Base-by-base conservation (phyloP, 805 yeast species). In the Kodamaea fukazawae region DNA sequence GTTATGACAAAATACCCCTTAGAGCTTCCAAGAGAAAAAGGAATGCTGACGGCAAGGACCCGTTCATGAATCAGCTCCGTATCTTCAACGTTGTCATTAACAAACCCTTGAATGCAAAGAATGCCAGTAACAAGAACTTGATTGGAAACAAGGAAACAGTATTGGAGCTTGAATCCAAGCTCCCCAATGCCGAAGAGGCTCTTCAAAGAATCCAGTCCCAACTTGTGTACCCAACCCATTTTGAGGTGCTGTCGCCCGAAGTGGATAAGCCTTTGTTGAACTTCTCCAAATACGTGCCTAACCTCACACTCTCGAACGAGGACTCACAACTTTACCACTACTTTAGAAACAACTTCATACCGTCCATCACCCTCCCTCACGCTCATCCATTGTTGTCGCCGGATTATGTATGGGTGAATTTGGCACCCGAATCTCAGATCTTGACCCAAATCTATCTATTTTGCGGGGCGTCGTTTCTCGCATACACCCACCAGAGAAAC, bases 371-470 rank as follows among this genome's bases (percentile, higher is more conserved):
- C 4, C 45, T 49, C 6, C 54, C 50, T 8, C 45, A 42, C 10
- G 38, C 49, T 15, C 54, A 50, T 32, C 47, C 50, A 15, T 25
- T 41, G 20, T 45, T 50, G 18, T 32, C 49, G 4, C 54, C 54
- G 1, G 45, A 33, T 3, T 43, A 45, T 16, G 31, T 48, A 3
- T 50, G 49, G 46, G 46, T 48, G 27, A 89, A 86, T 53, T 48
- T 89, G 16, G 67, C 60, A 0, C 71, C 75, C 45, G 96, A 93
- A 57, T 56, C 76, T 0, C 55, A 46, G 3, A 74, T 84, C 15
- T 73, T 96, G 43, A 36, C 45, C 0, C 55, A 65, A 2, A 71
- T 88, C 11, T 48, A 43, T 40, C 34, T 36, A 27, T 48, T 43
- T 13, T 50, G 54, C 23, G 54, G 52, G 4, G 49, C 51, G 5